Percentiles rank a stretch among this genome's conserved stretches.
Conservation (phyloP, 805 yeast genomes). For the Teunomyces pallodes region DNA sequence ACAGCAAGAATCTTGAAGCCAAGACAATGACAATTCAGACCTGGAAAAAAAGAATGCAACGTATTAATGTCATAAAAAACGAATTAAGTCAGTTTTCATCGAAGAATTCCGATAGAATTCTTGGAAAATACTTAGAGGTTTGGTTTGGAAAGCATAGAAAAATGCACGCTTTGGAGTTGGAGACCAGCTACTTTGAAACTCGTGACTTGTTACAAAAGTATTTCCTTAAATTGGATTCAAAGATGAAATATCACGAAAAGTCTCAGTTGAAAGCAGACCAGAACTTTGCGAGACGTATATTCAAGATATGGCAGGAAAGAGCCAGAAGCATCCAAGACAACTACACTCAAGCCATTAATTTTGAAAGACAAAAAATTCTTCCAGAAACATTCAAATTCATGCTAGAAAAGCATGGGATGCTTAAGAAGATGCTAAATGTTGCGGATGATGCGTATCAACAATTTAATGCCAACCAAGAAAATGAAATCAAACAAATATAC, state of each 20-base stretch:
- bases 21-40: conserved; percentile 8
- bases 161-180: not conserved
- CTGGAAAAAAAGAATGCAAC: conserved; percentile 21
- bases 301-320: not conserved
- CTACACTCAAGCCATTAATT: not conserved
- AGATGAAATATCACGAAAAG: conserved; percentile 1
- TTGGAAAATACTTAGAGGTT: not conserved
- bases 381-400: not conserved
- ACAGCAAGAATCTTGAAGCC: conserved; percentile 1
- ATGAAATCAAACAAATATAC: not conserved
- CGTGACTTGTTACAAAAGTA: not conserved
- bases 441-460: not conserved
- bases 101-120: not conserved
- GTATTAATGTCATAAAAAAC: not conserved
- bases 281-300: not conserved
- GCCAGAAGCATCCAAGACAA: not conserved
- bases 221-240: conserved; percentile 15
- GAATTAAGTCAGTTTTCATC: not conserved
- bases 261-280: not conserved
- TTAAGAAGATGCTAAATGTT: not conserved
- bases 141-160: not conserved
- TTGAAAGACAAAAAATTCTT: not conserved
- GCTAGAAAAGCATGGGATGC: not conserved
- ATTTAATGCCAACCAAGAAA: not conserved
- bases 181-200: not conserved